Evolutionary conservation across 2,329 filamentous ascomycete genomes (phyloP).

Genomic region (Alternaria sp.): DNA sequence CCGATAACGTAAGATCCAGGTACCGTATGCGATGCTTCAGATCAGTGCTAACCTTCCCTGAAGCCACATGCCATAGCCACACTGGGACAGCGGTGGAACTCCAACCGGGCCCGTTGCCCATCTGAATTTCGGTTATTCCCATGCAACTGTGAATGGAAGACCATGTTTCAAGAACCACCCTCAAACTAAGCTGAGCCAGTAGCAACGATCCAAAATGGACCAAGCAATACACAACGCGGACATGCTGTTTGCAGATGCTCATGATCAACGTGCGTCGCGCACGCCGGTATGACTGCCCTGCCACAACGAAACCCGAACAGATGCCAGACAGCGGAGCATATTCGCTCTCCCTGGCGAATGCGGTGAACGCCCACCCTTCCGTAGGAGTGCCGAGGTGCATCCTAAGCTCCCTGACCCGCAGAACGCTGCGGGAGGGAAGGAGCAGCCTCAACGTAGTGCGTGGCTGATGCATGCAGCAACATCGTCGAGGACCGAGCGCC

Average conservation of each 20-base stretch:
- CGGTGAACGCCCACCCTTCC: slow-evolving; percentile 8
- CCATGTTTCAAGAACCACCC: slow-evolving; percentile 1
- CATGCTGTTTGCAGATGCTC: neutral
- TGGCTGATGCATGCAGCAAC: slow-evolving; percentile 10
- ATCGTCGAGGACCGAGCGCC: slow-evolving; percentile 4
- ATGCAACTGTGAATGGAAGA: slow-evolving; percentile 1
- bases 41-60: slow-evolving; percentile 8
- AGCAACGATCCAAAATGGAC: slow-evolving; percentile 8
- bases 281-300: slow-evolving; percentile 9
- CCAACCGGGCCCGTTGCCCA: slow-evolving; percentile 4
- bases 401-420: neutral
- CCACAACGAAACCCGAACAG: slow-evolving; percentile 11
- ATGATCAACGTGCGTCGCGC: slow-evolving; percentile 14
- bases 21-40: slow-evolving; percentile 13
- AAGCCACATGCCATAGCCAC: slow-evolving; percentile 23
- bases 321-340: slow-evolving; percentile 8
- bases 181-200: slow-evolving; percentile 14
- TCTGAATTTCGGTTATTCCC: neutral
- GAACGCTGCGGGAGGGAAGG: slow-evolving; percentile 2
- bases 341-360: slow-evolving; percentile 5
- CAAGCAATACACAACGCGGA: neutral
- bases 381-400: slow-evolving; percentile 2
- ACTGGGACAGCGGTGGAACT: slow-evolving; percentile 6
- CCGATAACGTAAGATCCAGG: slow-evolving; percentile 20
- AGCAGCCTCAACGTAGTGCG: slow-evolving; percentile 8